Percentiles rank a stretch among this genome's conserved stretches.
These are phyloP conservation scores for Raphidocelis subcapitata DNA, from an alignment of 139 green algal species.

Conservation along the genomic window DNA sequence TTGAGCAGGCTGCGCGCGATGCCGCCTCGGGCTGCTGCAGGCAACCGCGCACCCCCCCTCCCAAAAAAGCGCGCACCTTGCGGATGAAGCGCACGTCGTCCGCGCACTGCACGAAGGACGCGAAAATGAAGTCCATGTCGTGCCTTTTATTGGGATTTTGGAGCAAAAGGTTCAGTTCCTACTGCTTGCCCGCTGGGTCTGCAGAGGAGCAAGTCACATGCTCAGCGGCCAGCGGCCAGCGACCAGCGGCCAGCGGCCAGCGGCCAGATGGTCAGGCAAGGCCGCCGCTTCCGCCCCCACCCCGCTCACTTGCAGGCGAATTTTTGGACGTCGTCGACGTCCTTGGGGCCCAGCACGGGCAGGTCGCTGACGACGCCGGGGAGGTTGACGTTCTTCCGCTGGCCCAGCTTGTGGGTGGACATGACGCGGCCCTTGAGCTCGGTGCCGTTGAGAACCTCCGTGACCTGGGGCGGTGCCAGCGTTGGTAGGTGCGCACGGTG, in stretches of 20 bases:
- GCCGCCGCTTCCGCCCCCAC: too few relatives aligned
- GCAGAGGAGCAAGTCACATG: too few relatives aligned
- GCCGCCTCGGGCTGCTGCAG: too few relatives aligned
- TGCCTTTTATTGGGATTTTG: slow-evolving; percentile 34
- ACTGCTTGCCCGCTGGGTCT: too few relatives aligned
- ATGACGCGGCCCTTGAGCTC: slow-evolving; percentile 42
- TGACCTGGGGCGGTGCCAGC: slow-evolving; percentile 1
- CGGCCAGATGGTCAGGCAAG: too few relatives aligned
- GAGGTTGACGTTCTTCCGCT: slow-evolving; percentile 87
- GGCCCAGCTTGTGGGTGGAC: slow-evolving; percentile 54
- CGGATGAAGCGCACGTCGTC: slow-evolving; percentile 53
- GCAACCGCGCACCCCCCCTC: not conserved
- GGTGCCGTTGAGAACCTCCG: slow-evolving; percentile 42
- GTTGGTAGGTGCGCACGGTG: not conserved
- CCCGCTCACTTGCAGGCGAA: slow-evolving; percentile 42
- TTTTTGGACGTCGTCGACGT: slow-evolving; percentile 59
- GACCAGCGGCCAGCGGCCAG: too few relatives aligned
- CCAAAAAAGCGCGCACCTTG: slow-evolving; percentile 16
- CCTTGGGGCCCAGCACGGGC: slow-evolving; percentile 63
- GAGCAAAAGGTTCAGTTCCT: too few relatives aligned
- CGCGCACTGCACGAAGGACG: slow-evolving; percentile 43
- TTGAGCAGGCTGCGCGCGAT: not conserved
- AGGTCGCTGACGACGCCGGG: slow-evolving; percentile 77
- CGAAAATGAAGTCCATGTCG: slow-evolving; percentile 67
- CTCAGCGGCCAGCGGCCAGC: too few relatives aligned